These are phyloP conservation scores for Penicillium cinerascens DNA, from an alignment of 495 filamentous ascomycete species.

Conservation along the genomic window DNA sequence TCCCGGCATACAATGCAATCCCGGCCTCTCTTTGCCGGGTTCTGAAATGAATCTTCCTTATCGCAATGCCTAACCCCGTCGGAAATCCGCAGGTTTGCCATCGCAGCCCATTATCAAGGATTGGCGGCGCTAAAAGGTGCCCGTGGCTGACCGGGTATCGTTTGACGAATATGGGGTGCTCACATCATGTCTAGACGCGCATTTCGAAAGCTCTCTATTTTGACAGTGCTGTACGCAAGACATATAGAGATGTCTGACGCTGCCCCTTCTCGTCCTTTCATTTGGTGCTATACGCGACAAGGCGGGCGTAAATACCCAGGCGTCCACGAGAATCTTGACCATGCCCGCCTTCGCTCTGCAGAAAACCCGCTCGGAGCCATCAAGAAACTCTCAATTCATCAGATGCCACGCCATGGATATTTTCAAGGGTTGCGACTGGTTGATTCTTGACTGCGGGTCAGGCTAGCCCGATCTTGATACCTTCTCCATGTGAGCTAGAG, in stretches of 20 bases:
- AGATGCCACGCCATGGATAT: background rate
- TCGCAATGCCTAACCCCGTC: constrained; percentile 5
- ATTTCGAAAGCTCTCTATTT: background rate
- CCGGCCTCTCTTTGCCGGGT: background rate
- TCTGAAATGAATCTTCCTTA: constrained; percentile 1
- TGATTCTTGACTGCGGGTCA: background rate
- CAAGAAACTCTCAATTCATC: background rate
- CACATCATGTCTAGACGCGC: background rate
- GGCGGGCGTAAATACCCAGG: background rate
- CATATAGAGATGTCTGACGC: background rate
- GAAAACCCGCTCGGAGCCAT: background rate
- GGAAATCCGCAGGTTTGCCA: constrained; percentile 2
- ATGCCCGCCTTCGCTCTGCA: background rate
- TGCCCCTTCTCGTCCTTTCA: background rate
- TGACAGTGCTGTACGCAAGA: background rate
- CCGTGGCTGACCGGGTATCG: background rate
- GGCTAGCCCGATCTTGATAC: background rate
- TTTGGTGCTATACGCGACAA: background rate
- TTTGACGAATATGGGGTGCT: constrained; percentile 8
- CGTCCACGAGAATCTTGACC: background rate
- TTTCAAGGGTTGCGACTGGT: background rate
- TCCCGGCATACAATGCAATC: constrained; percentile 3
- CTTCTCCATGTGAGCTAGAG: constrained; percentile 1
- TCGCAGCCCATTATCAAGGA: background rate
- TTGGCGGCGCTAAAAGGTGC: background rate